A percentile compares a stretch with the other conserved stretches of the same genome.
These are phyloP conservation scores for Jacaranda copaia DNA, from an alignment of 257 asterid species.

Conservation along the genomic window DNA sequence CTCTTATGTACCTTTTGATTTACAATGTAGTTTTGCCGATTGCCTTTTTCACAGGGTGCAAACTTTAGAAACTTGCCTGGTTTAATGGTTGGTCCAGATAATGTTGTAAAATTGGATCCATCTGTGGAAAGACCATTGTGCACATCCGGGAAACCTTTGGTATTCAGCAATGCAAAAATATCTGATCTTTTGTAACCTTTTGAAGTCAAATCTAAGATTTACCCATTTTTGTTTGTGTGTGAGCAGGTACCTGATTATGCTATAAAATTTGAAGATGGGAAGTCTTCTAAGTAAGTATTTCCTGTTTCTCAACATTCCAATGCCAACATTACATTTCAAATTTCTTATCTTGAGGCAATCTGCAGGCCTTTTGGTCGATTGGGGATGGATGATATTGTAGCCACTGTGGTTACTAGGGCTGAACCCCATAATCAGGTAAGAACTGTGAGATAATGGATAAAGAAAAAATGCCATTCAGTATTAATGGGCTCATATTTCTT, in stretches of 20 bases:
- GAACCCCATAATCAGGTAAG: slow-evolving; percentile 57
- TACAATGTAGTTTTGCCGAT: background rate
- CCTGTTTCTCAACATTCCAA: background rate
- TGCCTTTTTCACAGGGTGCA: slow-evolving; percentile 46
- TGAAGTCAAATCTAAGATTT: background rate
- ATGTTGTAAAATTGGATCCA: slow-evolving; percentile 35
- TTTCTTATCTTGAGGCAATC: background rate
- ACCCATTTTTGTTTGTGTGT: slow-evolving; percentile 5
- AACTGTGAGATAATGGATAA: background rate
- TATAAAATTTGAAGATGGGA: slow-evolving; percentile 42
- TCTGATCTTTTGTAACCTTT: background rate
- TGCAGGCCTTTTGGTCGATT: slow-evolving; percentile 56
- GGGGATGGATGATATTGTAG: slow-evolving; percentile 50
- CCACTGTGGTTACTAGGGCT: slow-evolving; percentile 53
- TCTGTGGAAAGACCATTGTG: slow-evolving; percentile 33
- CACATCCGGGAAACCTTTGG: slow-evolving; percentile 49
- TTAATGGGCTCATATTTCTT: background rate
- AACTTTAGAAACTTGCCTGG: slow-evolving; percentile 55
- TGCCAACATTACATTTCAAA: background rate
- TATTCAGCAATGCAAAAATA: slow-evolving; percentile 22
- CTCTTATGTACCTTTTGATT: background rate
- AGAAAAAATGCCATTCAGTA: background rate
- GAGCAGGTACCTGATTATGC: slow-evolving; percentile 57
- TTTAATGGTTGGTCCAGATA: slow-evolving; percentile 36
- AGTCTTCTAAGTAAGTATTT: slow-evolving; percentile 45